Percentiles rank a stretch among this genome's conserved stretches.
phyloP scores from a whole-genome alignment of 441 rosid genomes.

The Pelargonium fulgidum region DNA sequence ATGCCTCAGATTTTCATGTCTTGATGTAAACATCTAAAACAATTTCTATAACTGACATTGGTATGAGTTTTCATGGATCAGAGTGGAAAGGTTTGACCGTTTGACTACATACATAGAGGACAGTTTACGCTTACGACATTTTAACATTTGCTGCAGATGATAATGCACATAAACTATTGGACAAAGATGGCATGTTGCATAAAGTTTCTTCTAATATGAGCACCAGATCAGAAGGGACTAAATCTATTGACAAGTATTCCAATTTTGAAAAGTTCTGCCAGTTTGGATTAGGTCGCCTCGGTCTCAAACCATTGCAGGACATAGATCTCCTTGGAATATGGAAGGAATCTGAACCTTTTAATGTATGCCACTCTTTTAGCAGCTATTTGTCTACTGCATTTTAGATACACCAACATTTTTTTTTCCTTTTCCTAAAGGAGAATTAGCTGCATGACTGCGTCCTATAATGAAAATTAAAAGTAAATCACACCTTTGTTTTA shows the following conservation, averaged over 20 bases:
- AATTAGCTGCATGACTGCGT: neutral
- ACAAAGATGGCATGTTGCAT: slow-evolving; percentile 18
- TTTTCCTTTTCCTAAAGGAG: neutral
- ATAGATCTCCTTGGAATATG: slow-evolving; percentile 46
- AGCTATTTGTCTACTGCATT: slow-evolving; percentile 12
- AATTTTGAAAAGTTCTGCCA: slow-evolving; percentile 51
- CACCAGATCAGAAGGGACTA: slow-evolving; percentile 21
- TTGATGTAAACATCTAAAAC: neutral
- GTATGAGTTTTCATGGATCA: neutral
- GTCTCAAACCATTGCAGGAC: slow-evolving; percentile 45
- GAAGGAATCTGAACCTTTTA: slow-evolving; percentile 53
- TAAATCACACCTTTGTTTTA: neutral
- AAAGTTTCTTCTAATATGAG: slow-evolving; percentile 21
- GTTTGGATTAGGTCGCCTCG: slow-evolving; percentile 66
- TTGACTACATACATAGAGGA: neutral
- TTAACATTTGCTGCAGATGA: slow-evolving; percentile 27
- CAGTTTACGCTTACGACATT: slow-evolving; percentile 1
- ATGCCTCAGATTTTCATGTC: neutral
- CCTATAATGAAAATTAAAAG: neutral
- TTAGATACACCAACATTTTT: neutral
- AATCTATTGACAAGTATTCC: slow-evolving; percentile 30
- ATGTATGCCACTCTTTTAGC: slow-evolving; percentile 39
- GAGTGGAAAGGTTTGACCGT: neutral
- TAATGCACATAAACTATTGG: slow-evolving; percentile 19
- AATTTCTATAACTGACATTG: neutral